A percentile compares a stretch with the other conserved stretches of the same genome.
phyloP scores from a whole-genome alignment of 2,329 filamentous ascomycete species.

The Venturia carpophila region DNA sequence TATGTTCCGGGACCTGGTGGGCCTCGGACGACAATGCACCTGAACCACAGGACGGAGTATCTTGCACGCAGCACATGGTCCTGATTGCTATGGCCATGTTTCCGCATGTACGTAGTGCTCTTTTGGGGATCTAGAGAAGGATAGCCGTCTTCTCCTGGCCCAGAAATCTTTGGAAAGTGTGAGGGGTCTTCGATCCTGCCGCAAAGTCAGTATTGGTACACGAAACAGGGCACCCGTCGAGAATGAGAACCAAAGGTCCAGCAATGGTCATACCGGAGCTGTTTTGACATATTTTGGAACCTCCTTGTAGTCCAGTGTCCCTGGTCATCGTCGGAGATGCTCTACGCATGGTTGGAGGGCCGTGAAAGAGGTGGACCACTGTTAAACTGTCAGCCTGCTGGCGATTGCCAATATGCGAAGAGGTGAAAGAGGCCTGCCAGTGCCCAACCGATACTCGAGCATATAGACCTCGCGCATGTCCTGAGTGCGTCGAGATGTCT shows the following conservation, averaged over 20 bases:
- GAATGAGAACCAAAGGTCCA: neutral
- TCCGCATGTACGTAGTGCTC: neutral
- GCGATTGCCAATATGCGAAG: neutral
- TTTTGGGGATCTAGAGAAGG: neutral
- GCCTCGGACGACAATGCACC: neutral
- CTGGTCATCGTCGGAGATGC: neutral
- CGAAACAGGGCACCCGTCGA: neutral
- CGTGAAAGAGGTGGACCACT: neutral
- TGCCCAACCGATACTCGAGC: neutral
- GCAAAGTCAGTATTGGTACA: neutral
- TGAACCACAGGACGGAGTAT: neutral
- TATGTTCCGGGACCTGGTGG: neutral
- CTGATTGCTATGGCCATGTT: neutral
- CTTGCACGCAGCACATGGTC: neutral
- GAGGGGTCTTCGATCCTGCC: neutral
- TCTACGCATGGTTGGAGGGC: neutral
- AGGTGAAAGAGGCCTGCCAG: neutral
- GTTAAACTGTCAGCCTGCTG: neutral
- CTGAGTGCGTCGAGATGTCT: neutral
- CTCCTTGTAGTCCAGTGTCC: neutral
- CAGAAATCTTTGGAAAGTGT: too few relatives aligned
- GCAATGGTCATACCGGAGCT: neutral
- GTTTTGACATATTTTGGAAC: neutral
- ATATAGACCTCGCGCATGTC: neutral
- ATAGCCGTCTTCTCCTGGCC: too few relatives aligned